These are phyloP conservation scores for Ajuga reptans DNA, from an alignment of 305 asterid species.

Conservation along the genomic window DNA sequence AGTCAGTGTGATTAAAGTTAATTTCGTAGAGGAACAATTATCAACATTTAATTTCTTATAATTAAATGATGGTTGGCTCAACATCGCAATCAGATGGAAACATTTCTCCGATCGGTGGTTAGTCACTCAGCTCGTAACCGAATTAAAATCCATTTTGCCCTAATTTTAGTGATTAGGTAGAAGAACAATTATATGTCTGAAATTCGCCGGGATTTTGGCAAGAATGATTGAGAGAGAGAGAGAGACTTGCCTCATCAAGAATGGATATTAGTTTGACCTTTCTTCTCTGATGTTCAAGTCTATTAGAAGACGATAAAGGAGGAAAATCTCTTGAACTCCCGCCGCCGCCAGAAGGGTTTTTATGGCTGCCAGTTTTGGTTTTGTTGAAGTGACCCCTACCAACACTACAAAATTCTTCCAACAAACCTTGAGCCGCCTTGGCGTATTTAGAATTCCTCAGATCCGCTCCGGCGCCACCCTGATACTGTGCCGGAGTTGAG, in stretches of 20 bases:
- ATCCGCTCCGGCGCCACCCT: background rate
- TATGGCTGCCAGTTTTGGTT: conserved; percentile 27
- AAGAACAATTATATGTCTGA: background rate
- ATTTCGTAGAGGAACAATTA: no score
- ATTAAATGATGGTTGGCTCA: background rate
- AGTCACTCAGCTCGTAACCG: conserved; percentile 24
- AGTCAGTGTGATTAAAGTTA: background rate
- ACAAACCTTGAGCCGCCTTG: conserved; percentile 62
- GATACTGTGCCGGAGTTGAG: conserved; percentile 29
- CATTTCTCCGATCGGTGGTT: conserved; percentile 22
- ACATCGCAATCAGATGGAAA: conserved; percentile 23
- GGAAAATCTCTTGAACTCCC: conserved; percentile 46
- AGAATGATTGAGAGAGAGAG: conserved; percentile 32
- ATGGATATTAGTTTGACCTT: conserved; percentile 71
- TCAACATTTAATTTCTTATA: no score
- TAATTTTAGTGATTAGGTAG: conserved; percentile 19
- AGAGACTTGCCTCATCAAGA: conserved; percentile 85
- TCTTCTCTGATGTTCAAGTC: conserved; percentile 80
- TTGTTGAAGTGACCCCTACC: conserved; percentile 69
- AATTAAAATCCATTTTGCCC: conserved; percentile 24
- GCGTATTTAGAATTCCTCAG: conserved; percentile 55
- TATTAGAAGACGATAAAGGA: conserved; percentile 61
- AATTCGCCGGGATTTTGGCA: no score
- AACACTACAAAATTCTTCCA: conserved; percentile 85
- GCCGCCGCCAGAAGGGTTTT: conserved; percentile 24